A percentile compares a stretch with the other conserved stretches of the same genome.
phyloP scores from a whole-genome alignment of 2,329 filamentous ascomycete genomes.

The Cladobotryum protrusum region DNA sequence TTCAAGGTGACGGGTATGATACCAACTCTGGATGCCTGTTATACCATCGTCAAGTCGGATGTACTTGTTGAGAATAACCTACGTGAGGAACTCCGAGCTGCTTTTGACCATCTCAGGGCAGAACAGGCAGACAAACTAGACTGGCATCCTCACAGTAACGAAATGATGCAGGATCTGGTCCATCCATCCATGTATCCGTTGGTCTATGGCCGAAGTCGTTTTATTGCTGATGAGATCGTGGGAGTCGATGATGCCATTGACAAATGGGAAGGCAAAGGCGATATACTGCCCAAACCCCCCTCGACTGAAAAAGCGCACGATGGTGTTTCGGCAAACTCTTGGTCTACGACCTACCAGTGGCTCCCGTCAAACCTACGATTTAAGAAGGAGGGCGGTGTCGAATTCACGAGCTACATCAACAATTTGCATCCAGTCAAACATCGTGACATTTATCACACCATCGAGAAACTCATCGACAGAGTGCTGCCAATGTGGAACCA shows the following conservation, averaged over 20 bases:
- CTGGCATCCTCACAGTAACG: conserved; percentile 49
- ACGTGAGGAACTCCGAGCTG: background rate
- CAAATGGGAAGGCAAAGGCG: conserved; percentile 22
- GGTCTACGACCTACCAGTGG: conserved; percentile 19
- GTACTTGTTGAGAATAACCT: background rate
- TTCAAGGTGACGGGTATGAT: conserved; percentile 32
- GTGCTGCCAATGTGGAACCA: conserved; percentile 41
- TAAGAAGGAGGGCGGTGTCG: conserved; percentile 25
- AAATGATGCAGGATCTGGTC: conserved; percentile 50
- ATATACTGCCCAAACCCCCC: background rate
- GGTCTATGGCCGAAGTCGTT: conserved; percentile 4
- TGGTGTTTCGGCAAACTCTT: conserved; percentile 1
- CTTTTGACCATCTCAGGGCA: background rate
- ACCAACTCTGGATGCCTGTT: conserved; percentile 1
- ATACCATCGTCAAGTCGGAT: background rate
- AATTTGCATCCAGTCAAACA: conserved; percentile 32
- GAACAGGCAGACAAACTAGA: conserved; percentile 25
- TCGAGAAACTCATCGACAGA: conserved; percentile 27
- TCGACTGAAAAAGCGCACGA: background rate
- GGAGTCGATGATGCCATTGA: conserved; percentile 21
- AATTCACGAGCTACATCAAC: conserved; percentile 38
- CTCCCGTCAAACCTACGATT: conserved; percentile 29
- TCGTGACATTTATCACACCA: conserved; percentile 23
- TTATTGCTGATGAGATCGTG: conserved; percentile 14
- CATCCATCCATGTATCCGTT: conserved; percentile 26